A percentile compares a stretch with the other conserved stretches of the same genome.
Evolutionary conservation across 2,329 filamentous ascomycete species (phyloP).

Genomic region (Sclerotinia trifoliorum): DNA sequence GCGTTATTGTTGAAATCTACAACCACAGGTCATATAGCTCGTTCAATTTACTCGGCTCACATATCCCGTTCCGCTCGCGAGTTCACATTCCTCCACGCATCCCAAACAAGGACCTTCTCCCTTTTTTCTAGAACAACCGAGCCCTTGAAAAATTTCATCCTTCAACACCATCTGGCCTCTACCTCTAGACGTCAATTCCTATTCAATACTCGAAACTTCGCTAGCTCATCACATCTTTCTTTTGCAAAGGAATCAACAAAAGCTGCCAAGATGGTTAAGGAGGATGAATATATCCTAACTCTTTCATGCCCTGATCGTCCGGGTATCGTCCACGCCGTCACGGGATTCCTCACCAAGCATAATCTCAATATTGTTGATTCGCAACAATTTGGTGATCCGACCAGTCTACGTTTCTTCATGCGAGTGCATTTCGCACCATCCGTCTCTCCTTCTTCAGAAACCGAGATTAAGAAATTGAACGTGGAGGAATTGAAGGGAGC

Average conservation of each 20-base stretch:
- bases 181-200: neutral
- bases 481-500: slow-evolving; percentile 51
- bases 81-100: neutral
- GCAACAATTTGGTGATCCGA: slow-evolving; percentile 78
- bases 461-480: slow-evolving; percentile 42
- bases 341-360: slow-evolving; percentile 70
- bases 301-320: slow-evolving; percentile 82
- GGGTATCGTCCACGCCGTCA: slow-evolving; percentile 82
- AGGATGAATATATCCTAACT: slow-evolving; percentile 59
- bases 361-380: slow-evolving; percentile 80
- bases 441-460: slow-evolving; percentile 33
- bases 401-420: slow-evolving; percentile 80
- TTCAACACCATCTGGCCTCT: slow-evolving; percentile 1
- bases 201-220: neutral
- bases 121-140: slow-evolving; percentile 13
- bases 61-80: neutral
- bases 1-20: neutral
- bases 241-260: neutral
- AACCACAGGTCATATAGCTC: neutral
- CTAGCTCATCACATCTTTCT: neutral
- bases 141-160: slow-evolving; percentile 2
- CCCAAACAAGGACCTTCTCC: slow-evolving; percentile 15
- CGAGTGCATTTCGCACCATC: slow-evolving; percentile 75
- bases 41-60: neutral
- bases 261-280: slow-evolving; percentile 48